phyloP scores from a whole-genome alignment of 139 green algal species.

The Edaphochlamys debaryana region DNA sequence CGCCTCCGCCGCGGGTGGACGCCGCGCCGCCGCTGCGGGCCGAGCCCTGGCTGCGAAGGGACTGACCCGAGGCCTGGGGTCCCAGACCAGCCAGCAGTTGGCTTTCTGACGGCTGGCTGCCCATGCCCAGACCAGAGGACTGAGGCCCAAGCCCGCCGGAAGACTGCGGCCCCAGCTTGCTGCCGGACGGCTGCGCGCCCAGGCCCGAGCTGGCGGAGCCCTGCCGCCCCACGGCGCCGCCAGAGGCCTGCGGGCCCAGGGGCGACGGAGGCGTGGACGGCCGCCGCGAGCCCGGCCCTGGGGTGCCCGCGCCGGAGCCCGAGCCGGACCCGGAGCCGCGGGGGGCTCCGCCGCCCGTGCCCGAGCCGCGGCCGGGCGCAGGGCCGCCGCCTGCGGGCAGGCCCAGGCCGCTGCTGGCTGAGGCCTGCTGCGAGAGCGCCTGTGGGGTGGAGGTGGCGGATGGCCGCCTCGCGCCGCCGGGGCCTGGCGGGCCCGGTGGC shows the following conservation, averaged over 20 bases:
- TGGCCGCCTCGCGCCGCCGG: not conserved
- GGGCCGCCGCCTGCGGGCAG: not conserved
- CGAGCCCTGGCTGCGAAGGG: not conserved
- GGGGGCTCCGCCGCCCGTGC: not conserved
- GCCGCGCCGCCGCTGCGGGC: not conserved
- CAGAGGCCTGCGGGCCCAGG: not conserved
- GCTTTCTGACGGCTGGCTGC: too few relatives aligned
- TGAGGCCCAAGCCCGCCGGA: too few relatives aligned
- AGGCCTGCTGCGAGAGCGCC: constrained; percentile 10
- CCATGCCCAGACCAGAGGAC: too few relatives aligned
- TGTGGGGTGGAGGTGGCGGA: not conserved
- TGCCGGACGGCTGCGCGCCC: too few relatives aligned
- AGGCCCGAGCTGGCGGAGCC: too few relatives aligned
- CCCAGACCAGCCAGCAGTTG: too few relatives aligned
- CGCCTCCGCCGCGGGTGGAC: too few relatives aligned
- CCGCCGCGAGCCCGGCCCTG: not conserved
- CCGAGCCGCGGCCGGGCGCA: not conserved
- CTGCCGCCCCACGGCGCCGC: not conserved
- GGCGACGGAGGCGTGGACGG: not conserved
- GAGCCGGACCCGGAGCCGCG: not conserved
- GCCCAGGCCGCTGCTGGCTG: not conserved
- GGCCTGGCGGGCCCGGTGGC: not conserved
- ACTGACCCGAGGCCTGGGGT: not conserved
- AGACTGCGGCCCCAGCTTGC: too few relatives aligned
- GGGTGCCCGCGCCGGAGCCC: not conserved